Conservation (phyloP, 1,284 basidiomycete species). For the Hemileia vastatrix region DNA sequence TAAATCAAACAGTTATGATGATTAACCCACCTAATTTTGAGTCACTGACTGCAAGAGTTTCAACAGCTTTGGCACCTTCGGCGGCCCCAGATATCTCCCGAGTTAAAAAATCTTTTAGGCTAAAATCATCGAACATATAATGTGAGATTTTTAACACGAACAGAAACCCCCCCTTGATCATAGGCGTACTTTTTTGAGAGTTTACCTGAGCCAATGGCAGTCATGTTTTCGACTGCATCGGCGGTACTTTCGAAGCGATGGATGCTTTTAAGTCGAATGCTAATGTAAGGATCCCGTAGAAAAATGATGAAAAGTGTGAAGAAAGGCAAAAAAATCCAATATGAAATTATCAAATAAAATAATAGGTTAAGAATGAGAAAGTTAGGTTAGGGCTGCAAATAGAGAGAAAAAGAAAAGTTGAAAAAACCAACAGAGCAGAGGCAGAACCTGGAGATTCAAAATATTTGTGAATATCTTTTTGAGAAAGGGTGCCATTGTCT, state of each 20-base stretch:
- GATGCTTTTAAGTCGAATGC: slow-evolving; percentile 84
- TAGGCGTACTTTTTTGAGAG: slow-evolving; percentile 14
- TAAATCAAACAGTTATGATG: not conserved
- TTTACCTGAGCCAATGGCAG: slow-evolving; percentile 19
- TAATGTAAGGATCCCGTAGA: slow-evolving; percentile 40
- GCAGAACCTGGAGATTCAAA: slow-evolving; percentile 86
- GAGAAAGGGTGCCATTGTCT: slow-evolving; percentile 76
- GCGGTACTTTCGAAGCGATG: slow-evolving; percentile 96
- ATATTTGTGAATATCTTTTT: slow-evolving; percentile 77
- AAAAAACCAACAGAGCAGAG: slow-evolving; percentile 66
- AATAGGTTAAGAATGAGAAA: not conserved
- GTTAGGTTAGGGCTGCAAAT: not conserved
- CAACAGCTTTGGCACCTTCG: slow-evolving; percentile 11
- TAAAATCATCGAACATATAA: not conserved
- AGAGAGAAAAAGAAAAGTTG: slow-evolving; percentile 7
- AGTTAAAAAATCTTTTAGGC: slow-evolving; percentile 19
- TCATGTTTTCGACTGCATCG: slow-evolving; percentile 93
- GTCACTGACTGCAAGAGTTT: slow-evolving; percentile 15
- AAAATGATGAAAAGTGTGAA: slow-evolving; percentile 12
- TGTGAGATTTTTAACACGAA: too few species aligned
- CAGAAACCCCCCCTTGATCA: too few species aligned
- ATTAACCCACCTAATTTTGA: slow-evolving; percentile 11
- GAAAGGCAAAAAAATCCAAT: not conserved
- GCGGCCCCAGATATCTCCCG: slow-evolving; percentile 18
- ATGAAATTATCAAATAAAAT: not conserved